Conservation (phyloP, 2,329 filamentous ascomycete species). For the Raffaelea ambrosiae region DNA sequence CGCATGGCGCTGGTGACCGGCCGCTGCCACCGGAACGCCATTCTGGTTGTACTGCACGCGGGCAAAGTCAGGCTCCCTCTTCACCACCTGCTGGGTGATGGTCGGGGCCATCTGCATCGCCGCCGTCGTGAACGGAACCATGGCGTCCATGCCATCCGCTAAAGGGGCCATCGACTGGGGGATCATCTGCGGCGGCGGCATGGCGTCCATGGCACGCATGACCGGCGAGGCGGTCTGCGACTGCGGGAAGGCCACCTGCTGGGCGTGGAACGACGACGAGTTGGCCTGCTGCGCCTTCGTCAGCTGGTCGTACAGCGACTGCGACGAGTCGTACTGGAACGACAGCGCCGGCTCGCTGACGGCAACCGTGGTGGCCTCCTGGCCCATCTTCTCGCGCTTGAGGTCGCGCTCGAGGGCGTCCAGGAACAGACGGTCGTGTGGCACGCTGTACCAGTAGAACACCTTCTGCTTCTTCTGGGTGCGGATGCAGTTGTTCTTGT, state of each 20-base stretch:
- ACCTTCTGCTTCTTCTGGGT: constrained; percentile 99
- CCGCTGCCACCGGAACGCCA: constrained; percentile 70
- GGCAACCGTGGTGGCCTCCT: constrained; percentile 93
- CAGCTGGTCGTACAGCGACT: constrained; percentile 98
- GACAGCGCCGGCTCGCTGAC: constrained; percentile 95
- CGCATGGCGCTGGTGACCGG: constrained; percentile 82
- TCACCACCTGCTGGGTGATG: constrained; percentile 67
- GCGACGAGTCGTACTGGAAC: constrained; percentile 98
- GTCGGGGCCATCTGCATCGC: constrained; percentile 62
- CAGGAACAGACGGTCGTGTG: constrained; percentile 93
- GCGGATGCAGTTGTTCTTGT: constrained; percentile 99
- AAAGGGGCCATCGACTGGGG: constrained; percentile 45
- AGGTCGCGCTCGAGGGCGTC: constrained; percentile 94
- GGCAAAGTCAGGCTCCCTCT: constrained; percentile 78
- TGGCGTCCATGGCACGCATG: constrained; percentile 83
- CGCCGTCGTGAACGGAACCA: constrained; percentile 49
- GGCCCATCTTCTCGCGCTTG: constrained; percentile 99
- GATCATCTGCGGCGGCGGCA: constrained; percentile 65
- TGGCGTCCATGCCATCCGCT: constrained; percentile 60
- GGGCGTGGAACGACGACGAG: constrained; percentile 88
- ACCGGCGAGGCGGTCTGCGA: constrained; percentile 82
- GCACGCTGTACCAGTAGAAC: constrained; percentile 99
- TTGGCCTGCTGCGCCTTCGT: constrained; percentile 99
- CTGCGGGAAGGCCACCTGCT: constrained; percentile 58
- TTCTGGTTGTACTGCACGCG: constrained; percentile 88